A percentile compares a stretch with the other conserved stretches of the same genome.
Conservation (phyloP, 768 basidiomycete species). For the Chalciporus chontae region DNA sequence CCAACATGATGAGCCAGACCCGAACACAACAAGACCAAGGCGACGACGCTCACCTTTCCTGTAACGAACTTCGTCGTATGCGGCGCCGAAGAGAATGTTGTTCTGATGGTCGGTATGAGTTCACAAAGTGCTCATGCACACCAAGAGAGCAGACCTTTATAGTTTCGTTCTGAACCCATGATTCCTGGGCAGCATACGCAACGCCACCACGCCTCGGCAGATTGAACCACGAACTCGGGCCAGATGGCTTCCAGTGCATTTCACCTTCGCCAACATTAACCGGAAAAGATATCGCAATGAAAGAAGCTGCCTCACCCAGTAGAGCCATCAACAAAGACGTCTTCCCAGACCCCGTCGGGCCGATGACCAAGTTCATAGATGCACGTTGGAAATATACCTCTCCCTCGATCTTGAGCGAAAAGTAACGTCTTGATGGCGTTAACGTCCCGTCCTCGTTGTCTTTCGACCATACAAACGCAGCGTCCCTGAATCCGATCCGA, state of each 20-base stretch:
- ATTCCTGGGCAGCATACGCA: slow-evolving; percentile 78
- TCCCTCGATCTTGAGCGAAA: slow-evolving; percentile 45
- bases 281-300: slow-evolving; percentile 4
- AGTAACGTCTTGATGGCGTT: slow-evolving; percentile 34
- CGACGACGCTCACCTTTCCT: slow-evolving; percentile 27
- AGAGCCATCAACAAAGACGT: slow-evolving; percentile 62
- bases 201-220: slow-evolving; percentile 66
- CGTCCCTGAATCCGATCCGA: slow-evolving; percentile 48
- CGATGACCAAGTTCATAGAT: slow-evolving; percentile 53
- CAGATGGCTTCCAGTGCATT: slow-evolving; percentile 55
- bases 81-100: slow-evolving; percentile 42
- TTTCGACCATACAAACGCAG: slow-evolving; percentile 52
- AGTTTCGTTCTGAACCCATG: slow-evolving; percentile 50
- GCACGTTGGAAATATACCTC: slow-evolving; percentile 52
- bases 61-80: slow-evolving; percentile 40
- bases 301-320: slow-evolving; percentile 28
- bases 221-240: slow-evolving; percentile 58
- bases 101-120: slow-evolving; percentile 54
- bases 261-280: slow-evolving; percentile 37
- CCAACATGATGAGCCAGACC: neutral
- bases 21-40: too few species aligned
- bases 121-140: slow-evolving; percentile 16
- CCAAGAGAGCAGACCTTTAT: slow-evolving; percentile 43
- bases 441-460: slow-evolving; percentile 8
- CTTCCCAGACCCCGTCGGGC: slow-evolving; percentile 57